Evolutionary conservation across 192 early-diverging fungal genomes (phyloP).

Genomic region (Mortierella alpina): DNA sequence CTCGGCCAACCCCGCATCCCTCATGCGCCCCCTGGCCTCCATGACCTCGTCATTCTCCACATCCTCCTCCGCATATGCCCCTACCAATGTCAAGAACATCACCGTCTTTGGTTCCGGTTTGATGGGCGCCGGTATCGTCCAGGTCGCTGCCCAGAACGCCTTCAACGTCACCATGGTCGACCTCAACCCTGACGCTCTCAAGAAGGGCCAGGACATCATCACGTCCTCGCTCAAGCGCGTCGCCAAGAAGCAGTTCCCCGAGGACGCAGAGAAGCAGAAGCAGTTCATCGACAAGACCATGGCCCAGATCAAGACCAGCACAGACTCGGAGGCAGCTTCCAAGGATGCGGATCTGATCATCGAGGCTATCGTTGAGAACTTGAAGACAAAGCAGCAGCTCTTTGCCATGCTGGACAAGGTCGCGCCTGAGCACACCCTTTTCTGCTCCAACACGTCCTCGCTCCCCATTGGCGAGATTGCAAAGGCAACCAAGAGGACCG

Average conservation of each 20-base stretch:
- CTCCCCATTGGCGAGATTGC: slow-evolving; percentile 89
- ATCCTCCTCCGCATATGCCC: slow-evolving; percentile 46
- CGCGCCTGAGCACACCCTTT: slow-evolving; percentile 79
- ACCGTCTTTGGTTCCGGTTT: slow-evolving; percentile 89
- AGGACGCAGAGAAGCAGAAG: slow-evolving; percentile 69
- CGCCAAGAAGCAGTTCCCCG: slow-evolving; percentile 89
- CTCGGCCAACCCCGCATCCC: slow-evolving; percentile 36
- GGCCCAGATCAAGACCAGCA: slow-evolving; percentile 73
- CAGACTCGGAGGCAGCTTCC: slow-evolving; percentile 71
- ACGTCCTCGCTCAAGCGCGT: slow-evolving; percentile 84
- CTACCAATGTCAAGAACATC: slow-evolving; percentile 67
- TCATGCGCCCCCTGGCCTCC: slow-evolving; percentile 49
- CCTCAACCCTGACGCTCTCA: slow-evolving; percentile 73
- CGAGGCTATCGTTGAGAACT: slow-evolving; percentile 97
- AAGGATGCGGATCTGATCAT: slow-evolving; percentile 82
- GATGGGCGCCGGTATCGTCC: slow-evolving; percentile 91
- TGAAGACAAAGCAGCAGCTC: slow-evolving; percentile 85
- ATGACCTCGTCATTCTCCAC: slow-evolving; percentile 47
- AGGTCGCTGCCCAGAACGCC: slow-evolving; percentile 85
- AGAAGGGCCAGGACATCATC: slow-evolving; percentile 88
- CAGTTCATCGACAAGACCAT: slow-evolving; percentile 79
- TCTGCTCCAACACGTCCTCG: slow-evolving; percentile 94
- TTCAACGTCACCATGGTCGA: slow-evolving; percentile 92
- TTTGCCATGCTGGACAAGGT: slow-evolving; percentile 79
- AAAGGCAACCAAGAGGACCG: slow-evolving; percentile 62